These are phyloP conservation scores for Phalaenopsis hybrid DNA, from an alignment of 116 monocot genomes.

Conservation along the genomic window DNA sequence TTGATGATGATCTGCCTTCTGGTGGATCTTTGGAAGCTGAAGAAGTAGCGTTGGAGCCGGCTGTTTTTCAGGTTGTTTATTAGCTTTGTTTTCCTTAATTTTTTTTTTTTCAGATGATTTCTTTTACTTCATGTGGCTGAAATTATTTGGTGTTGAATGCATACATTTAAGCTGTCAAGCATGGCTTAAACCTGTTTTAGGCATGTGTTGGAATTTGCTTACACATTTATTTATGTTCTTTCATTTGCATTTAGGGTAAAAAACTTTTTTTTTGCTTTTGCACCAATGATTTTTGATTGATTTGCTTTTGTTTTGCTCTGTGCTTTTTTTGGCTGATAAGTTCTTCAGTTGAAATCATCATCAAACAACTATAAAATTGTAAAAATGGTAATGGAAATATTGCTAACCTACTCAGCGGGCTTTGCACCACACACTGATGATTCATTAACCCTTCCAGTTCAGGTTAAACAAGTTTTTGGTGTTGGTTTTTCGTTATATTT, in stretches of 20 bases:
- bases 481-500: background rate
- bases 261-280: background rate
- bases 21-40: conserved; percentile 32
- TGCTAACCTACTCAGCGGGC: background rate
- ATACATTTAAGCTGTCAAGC: background rate
- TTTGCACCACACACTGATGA: background rate
- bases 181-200: background rate
- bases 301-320: background rate
- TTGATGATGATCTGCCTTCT: conserved; percentile 27
- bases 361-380: background rate
- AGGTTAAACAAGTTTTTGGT: background rate
- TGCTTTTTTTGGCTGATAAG: background rate
- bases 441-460: background rate
- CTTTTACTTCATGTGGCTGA: background rate
- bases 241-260: background rate
- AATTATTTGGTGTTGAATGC: background rate
- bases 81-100: background rate
- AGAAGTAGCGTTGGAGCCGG: conserved; percentile 28
- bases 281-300: background rate
- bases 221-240: background rate
- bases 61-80: conserved; percentile 44
- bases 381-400: background rate
- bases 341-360: background rate
- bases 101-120: background rate
- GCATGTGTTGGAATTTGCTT: background rate